Conservation (phyloP, 2,329 filamentous ascomycete species). For the Penicillium palitans region DNA sequence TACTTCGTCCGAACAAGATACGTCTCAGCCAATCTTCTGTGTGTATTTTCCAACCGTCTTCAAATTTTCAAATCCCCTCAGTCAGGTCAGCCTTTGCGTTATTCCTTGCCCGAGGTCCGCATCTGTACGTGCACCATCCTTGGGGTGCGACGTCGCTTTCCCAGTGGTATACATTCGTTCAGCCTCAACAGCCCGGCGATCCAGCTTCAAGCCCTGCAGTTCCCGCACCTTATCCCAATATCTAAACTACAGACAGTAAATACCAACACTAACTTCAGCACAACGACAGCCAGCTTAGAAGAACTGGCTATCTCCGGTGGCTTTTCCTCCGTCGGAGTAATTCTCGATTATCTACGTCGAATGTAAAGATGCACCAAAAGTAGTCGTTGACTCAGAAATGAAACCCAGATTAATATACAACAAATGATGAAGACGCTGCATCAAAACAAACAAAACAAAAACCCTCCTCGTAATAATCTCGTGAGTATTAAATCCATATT, state of each 20-base stretch:
- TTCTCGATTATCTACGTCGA: background rate
- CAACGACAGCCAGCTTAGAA: background rate
- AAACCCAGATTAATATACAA: constrained; percentile 1
- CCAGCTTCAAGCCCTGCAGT: background rate
- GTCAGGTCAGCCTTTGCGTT: background rate
- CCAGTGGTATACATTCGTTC: background rate
- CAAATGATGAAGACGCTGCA: background rate
- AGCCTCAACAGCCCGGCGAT: background rate
- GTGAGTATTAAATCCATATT: constrained; percentile 41
- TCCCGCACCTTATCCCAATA: background rate
- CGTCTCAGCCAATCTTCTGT: background rate
- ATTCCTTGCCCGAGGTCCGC: background rate
- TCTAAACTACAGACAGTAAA: background rate
- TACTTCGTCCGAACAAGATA: background rate
- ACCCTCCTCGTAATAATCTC: background rate
- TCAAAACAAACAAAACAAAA: background rate
- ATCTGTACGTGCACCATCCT: background rate
- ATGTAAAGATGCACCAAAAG: background rate
- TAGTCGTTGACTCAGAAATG: background rate
- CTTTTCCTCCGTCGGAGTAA: background rate
- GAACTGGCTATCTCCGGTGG: background rate
- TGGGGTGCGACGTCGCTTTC: background rate
- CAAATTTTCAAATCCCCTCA: background rate
- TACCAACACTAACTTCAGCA: background rate
- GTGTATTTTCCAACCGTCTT: background rate